Percentiles rank a stretch among this genome's conserved stretches.
Evolutionary conservation across 768 basidiomycete genomes (phyloP).

Genomic region (Neoboletus brunneissimus): DNA sequence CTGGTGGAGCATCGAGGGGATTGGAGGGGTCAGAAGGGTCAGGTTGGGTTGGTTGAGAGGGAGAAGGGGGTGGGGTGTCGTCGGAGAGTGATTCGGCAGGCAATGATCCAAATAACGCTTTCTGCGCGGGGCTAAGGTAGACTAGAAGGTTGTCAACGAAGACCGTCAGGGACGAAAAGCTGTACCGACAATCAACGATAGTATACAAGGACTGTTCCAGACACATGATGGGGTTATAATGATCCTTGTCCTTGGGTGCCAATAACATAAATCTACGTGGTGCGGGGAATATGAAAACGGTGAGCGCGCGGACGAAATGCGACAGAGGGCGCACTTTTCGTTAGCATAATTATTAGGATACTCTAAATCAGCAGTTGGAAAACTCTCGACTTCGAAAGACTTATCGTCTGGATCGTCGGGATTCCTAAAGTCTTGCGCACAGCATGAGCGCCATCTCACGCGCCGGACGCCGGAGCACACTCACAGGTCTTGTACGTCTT

Average conservation of each 20-base stretch:
- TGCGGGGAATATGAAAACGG: background rate
- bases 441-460: slow-evolving; percentile 12
- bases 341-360: slow-evolving; percentile 70
- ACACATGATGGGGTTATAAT: slow-evolving; percentile 83
- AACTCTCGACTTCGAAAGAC: slow-evolving; percentile 59
- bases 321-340: slow-evolving; percentile 52
- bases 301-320: background rate
- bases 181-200: slow-evolving; percentile 64
- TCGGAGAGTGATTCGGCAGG: slow-evolving; percentile 40
- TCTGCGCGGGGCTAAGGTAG: slow-evolving; percentile 67
- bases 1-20: slow-evolving; percentile 31
- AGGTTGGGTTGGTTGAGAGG: slow-evolving; percentile 33
- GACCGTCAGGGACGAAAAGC: slow-evolving; percentile 2
- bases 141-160: slow-evolving; percentile 36
- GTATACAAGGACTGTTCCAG: slow-evolving; percentile 68
- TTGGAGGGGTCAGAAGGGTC: slow-evolving; percentile 30
- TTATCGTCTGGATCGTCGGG: slow-evolving; percentile 58
- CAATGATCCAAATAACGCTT: slow-evolving; percentile 62
- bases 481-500: slow-evolving; percentile 69
- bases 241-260: slow-evolving; percentile 79
- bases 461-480: slow-evolving; percentile 24
- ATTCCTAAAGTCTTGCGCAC: slow-evolving; percentile 62
- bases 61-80: slow-evolving; percentile 33
- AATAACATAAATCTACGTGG: slow-evolving; percentile 65
- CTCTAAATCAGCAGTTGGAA: slow-evolving; percentile 71